These are phyloP conservation scores for Diaporthe citri DNA, from an alignment of 2,329 filamentous ascomycete genomes.

Conservation along the genomic window DNA sequence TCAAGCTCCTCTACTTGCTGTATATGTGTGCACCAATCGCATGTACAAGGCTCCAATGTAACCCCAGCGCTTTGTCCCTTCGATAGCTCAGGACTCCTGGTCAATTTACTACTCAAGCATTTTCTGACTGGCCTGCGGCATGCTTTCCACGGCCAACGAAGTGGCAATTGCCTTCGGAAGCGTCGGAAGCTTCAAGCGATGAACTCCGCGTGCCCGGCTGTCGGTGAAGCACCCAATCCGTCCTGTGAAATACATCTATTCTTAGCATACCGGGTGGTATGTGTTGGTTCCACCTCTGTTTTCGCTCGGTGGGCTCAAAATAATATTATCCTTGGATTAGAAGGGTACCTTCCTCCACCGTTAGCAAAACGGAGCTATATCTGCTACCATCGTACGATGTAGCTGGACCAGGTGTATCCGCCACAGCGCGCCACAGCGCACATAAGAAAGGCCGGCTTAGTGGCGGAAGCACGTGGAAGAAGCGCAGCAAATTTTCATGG, in stretches of 20 bases:
- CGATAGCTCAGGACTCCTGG: neutral
- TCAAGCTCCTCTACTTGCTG: neutral
- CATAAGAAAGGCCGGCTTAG: neutral
- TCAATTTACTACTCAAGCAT: neutral
- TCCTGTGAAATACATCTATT: neutral
- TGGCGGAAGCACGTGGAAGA: neutral
- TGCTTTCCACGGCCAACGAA: neutral
- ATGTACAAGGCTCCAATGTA: neutral
- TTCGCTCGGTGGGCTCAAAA: no score
- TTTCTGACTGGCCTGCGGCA: neutral
- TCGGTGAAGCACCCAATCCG: neutral
- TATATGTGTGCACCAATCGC: neutral
- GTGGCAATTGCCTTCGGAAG: neutral
- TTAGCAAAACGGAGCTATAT: no score
- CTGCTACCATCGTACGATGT: neutral
- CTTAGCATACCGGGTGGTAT: neutral
- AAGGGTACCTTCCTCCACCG: neutral
- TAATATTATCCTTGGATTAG: neutral
- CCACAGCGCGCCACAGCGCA: neutral
- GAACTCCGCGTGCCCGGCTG: neutral
- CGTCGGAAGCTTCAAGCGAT: constrained; percentile 1
- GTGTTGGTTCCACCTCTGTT: neutral
- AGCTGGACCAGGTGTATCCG: neutral
- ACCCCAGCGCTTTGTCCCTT: constrained; percentile 1
- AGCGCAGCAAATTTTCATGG: neutral